Base-by-base conservation (phyloP, 169 alveolate genomes). In the Sarcocystis neurona region DNA sequence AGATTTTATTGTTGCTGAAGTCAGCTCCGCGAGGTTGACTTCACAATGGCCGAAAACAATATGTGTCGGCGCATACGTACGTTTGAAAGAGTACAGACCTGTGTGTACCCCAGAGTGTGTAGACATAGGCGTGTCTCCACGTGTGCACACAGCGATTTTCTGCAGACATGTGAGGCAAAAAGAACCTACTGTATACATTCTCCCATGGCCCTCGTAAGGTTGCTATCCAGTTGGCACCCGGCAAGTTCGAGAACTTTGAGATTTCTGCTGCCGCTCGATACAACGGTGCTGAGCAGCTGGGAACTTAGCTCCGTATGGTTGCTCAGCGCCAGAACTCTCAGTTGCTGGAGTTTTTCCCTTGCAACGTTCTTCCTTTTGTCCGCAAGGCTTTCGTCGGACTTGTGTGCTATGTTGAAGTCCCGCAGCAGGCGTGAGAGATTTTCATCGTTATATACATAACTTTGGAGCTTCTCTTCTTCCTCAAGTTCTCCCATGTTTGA, bases 401-500 rank as follows among this genome's bases (percentile, higher is more conserved):
- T 41, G 82, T 72, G 82, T 32, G 41, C 8, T 39, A 44, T 5
- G 37, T 56, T 18, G 37, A 39, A n/a, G 34, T 72, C 82, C 15
- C 43, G 82, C 6, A 72, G n/a, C 50, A 72, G 82, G 23, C 15
- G 41, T 20, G 82, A 12, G 18, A 72, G 32, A 32, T 39, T 72
- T 27, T 72, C 18, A 56, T 72, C 82, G 58, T 72, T 56, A 56
- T 72, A 72, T 20, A n/a, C n/a, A n/a, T n/a, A n/a, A n/a, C n/a
- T n/a, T n/a, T n/a, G n/a, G n/a, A n/a, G n/a, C n/a, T n/a, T n/a
- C n/a, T n/a, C n/a, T n/a, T n/a, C n/a, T n/a, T n/a, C n/a, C n/a
- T n/a, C n/a, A n/a, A n/a, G n/a, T n/a, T n/a, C n/a, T n/a, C n/a
- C n/a, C n/a, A n/a, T n/a, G n/a, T n/a, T n/a, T n/a, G n/a, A n/a